A percentile compares a stretch with the other conserved stretches of the same genome.
Conservation (phyloP, 352 stramenopile genomes). For the Hyaloperonospora arabidopsidis region DNA sequence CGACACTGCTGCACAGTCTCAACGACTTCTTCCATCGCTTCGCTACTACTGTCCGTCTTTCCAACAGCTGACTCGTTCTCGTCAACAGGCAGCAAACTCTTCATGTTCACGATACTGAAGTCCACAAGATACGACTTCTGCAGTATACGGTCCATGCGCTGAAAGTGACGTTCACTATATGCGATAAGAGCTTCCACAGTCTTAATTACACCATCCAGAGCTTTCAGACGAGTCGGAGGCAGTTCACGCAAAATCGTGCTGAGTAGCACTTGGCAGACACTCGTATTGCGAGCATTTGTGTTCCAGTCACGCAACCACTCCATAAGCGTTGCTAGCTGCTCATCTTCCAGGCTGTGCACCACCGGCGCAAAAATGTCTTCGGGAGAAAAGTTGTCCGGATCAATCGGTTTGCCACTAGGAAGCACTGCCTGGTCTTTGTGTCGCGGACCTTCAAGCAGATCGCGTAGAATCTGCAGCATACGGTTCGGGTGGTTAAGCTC, state of each 20-base stretch:
- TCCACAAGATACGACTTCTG: conserved; percentile 96
- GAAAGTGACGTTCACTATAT: conserved; percentile 96
- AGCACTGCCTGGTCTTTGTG: conserved; percentile 52
- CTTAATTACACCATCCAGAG: conserved; percentile 56
- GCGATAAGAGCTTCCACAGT: conserved; percentile 91
- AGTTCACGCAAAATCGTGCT: conserved; percentile 81
- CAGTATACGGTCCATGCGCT: conserved; percentile 93
- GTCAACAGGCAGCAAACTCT: conserved; percentile 57
- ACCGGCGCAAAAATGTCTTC: conserved; percentile 58
- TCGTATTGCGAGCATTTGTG: conserved; percentile 92
- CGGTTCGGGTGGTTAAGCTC: conserved; percentile 90
- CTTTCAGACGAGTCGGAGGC: conserved; percentile 51
- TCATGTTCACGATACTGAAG: conserved; percentile 86
- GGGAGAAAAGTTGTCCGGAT: conserved; percentile 49
- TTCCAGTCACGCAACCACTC: conserved; percentile 97
- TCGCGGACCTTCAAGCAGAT: conserved; percentile 70
- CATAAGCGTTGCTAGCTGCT: conserved; percentile 86
- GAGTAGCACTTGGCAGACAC: conserved; percentile 90
- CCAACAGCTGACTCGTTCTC: conserved; percentile 25
- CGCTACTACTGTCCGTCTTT: conserved; percentile 38
- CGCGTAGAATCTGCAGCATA: conserved; percentile 87
- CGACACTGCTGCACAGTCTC: conserved; percentile 22
- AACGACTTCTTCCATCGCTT: conserved; percentile 13
- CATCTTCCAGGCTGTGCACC: conserved; percentile 69
- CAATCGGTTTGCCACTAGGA: conserved; percentile 26